Base-by-base conservation (phyloP, 805 yeast species). In the Teunomyces kruisii region DNA sequence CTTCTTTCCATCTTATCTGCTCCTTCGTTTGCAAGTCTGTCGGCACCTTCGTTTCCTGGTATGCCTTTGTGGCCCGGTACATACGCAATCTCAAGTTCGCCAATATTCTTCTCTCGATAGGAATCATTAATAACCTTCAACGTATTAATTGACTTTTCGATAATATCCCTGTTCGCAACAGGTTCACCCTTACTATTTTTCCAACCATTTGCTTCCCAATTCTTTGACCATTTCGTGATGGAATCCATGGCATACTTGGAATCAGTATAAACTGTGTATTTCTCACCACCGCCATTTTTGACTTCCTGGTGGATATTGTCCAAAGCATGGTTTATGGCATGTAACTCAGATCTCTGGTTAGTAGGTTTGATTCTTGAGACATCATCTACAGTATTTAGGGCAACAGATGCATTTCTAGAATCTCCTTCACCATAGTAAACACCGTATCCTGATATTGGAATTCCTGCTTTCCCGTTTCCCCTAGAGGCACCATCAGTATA, bases 401-500 rank as follows among this genome's bases (percentile, higher is more conserved):
- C 79, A 4, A 71, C 79, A 0, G 84, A 70, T 8, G 72, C 65
- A 58, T 86, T 86, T 37, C 85, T 62, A 2, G 72, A 47, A 54
- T 83, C 85, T 29, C 62, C 56, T 0, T 53, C 65, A 0, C 89
- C 91, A 59, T 76, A 88, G 59, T 68, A 88, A 0, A 86, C 86
- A 17, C 96, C 97, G 55, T 78, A 81, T 0, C 97, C 97, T 0
- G 84, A 82, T 9, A 52, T 49, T 2, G 61, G 58, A 1, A 76
- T 69, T 7, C 53, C 51, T 0, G 41, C 38, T 15, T 56, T 66
- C 0, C 89, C 90, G 54, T 85, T 84, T 4, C 78, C 75, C 8
- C 82, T 66, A 0, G 83, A 72, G 0, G 96, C 86, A 0, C 97
- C 97, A 62, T 90, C 97, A 15, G 88, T 83, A 56, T 78, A 90